phyloP scores from a whole-genome alignment of 257 asterid species.

The Solanum habrochaites region DNA sequence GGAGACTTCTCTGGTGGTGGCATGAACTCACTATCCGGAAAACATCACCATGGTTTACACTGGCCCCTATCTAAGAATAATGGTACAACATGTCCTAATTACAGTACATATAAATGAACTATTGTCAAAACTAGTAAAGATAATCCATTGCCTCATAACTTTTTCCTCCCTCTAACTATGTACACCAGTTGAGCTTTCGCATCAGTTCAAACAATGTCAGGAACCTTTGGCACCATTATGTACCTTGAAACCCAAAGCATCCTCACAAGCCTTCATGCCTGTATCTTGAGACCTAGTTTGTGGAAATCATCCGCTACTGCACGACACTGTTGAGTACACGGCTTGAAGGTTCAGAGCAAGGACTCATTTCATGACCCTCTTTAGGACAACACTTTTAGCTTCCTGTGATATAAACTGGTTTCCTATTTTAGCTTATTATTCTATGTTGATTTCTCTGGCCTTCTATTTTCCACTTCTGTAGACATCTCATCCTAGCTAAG shows the following conservation, averaged over 20 bases:
- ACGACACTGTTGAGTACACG: not conserved
- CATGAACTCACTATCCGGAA: not conserved
- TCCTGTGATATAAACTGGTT: not conserved
- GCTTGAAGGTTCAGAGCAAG: not conserved
- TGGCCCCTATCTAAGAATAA: not conserved
- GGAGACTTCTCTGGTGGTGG: not conserved
- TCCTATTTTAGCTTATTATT: not conserved
- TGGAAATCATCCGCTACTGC: not conserved
- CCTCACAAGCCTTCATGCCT: not conserved
- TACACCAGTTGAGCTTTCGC: not conserved
- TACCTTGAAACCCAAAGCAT: not conserved
- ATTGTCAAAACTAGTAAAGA: not conserved
- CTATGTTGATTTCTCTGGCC: not conserved
- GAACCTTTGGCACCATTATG: not conserved
- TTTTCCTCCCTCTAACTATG: not conserved
- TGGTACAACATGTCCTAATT: not conserved
- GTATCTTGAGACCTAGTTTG: not conserved
- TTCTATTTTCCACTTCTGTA: not conserved
- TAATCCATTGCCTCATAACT: not conserved
- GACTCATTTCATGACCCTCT: not conserved
- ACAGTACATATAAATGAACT: not conserved
- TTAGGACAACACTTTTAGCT: not conserved
- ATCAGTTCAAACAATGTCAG: not conserved
- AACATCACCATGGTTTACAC: not conserved
- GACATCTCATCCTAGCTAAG: not conserved